phyloP scores from a whole-genome alignment of 345 rosid species.

The Hirschfeldia incana region DNA sequence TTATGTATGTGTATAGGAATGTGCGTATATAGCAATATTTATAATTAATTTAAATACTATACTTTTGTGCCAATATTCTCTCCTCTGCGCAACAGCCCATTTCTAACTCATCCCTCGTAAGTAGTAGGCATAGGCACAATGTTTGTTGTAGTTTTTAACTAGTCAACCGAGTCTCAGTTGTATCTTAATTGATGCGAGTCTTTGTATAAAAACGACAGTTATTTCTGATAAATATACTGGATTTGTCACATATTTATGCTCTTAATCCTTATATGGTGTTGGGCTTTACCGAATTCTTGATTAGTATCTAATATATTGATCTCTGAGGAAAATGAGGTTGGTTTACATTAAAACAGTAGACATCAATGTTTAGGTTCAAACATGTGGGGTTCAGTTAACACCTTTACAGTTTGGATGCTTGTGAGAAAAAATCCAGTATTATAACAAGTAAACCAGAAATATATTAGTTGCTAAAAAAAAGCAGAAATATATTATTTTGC shows the following conservation, averaged over 20 bases:
- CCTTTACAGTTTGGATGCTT: not conserved
- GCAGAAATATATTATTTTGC: not conserved
- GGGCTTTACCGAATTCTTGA: not conserved
- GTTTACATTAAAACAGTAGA: not conserved
- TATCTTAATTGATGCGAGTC: not conserved
- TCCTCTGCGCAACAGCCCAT: conserved; percentile 35
- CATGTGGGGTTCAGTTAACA: not conserved
- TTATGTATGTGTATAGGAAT: conserved; percentile 37
- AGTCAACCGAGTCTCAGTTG: not conserved
- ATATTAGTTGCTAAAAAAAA: not conserved
- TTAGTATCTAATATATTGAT: not conserved
- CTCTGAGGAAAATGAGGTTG: conserved; percentile 6
- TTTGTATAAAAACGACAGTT: too few relatives aligned
- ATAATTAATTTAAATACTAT: conserved; percentile 8
- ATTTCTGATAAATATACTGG: not conserved
- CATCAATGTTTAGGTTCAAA: not conserved
- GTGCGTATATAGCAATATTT: conserved; percentile 26
- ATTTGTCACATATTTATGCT: not conserved
- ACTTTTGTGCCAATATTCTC: conserved; percentile 27
- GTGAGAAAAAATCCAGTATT: not conserved
- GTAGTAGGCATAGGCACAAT: conserved; percentile 24
- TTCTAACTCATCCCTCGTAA: conserved; percentile 29
- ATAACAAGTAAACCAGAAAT: not conserved
- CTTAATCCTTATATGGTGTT: not conserved
- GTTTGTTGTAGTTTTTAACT: not conserved